Evolutionary conservation across 495 filamentous ascomycete species (phyloP).

Genomic region (Letharia lupina): DNA sequence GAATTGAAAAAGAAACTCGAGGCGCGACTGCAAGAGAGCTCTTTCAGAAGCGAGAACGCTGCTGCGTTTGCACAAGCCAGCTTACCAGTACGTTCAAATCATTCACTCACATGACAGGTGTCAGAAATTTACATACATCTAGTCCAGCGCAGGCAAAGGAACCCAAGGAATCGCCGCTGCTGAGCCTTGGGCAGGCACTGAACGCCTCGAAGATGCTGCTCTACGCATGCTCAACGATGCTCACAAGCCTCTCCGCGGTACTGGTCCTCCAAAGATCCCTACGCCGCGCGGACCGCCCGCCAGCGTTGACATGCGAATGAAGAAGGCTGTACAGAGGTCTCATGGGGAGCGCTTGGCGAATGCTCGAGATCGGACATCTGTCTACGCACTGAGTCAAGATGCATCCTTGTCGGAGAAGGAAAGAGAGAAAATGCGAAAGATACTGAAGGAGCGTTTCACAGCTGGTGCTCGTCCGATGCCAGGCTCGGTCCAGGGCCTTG

Average conservation of each 20-base stretch:
- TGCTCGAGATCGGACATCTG: conserved; percentile 68
- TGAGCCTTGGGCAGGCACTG: conserved; percentile 69
- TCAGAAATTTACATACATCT: conserved; percentile 11
- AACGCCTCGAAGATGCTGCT: conserved; percentile 63
- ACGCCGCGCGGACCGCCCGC: conserved; percentile 28
- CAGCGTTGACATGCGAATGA: conserved; percentile 52
- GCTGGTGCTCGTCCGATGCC: conserved; percentile 69
- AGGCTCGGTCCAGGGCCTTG: conserved; percentile 66
- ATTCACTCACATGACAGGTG: not conserved
- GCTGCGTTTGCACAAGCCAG: conserved; percentile 58
- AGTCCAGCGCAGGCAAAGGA: conserved; percentile 58
- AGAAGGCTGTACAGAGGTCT: conserved; percentile 34
- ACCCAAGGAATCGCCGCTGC: conserved; percentile 64
- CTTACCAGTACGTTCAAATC: conserved; percentile 44
- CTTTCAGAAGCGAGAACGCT: conserved; percentile 63
- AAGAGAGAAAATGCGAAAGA: conserved; percentile 54
- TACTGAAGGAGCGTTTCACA: conserved; percentile 72
- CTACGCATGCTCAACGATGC: conserved; percentile 84
- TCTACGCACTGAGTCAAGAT: conserved; percentile 59
- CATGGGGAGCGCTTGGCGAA: conserved; percentile 57
- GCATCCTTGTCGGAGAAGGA: conserved; percentile 57
- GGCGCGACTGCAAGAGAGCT: conserved; percentile 59
- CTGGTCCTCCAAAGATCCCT: conserved; percentile 31
- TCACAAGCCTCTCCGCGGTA: conserved; percentile 58
- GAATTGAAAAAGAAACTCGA: conserved; percentile 71